Percentiles rank a stretch among this genome's conserved stretches.
phyloP scores from a whole-genome alignment of 2,329 filamentous ascomycete species.

The Delphinella strobiligena region DNA sequence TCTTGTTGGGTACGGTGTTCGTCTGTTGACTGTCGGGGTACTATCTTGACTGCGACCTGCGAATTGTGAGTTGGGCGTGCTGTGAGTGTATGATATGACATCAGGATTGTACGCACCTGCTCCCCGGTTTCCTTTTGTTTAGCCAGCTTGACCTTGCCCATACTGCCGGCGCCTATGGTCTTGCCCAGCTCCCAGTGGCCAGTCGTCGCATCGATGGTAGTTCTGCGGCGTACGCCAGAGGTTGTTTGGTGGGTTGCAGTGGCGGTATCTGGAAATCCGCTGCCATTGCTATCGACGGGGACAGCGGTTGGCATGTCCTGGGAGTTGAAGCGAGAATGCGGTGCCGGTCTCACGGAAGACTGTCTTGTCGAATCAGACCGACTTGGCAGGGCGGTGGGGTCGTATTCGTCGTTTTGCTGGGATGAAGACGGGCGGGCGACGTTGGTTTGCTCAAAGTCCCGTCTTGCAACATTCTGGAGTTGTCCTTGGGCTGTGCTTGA shows the following conservation, averaged over 20 bases:
- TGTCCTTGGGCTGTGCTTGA: conserved; percentile 22
- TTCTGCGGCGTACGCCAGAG: conserved; percentile 41
- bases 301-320: conserved; percentile 23
- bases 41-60: conserved; percentile 93
- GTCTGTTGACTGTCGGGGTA: conserved; percentile 79
- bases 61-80: conserved; percentile 3
- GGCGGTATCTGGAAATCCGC: conserved; percentile 12
- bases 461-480: conserved; percentile 44
- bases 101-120: conserved; percentile 49
- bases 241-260: conserved; percentile 7
- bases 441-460: conserved; percentile 64
- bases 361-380: conserved; percentile 45
- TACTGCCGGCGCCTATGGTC: conserved; percentile 93
- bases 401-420: conserved; percentile 47
- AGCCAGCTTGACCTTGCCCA: conserved; percentile 97
- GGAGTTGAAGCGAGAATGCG: conserved; percentile 33
- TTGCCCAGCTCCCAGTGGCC: conserved; percentile 94
- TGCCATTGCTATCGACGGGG: conserved; percentile 16
- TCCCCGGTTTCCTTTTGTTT: conserved; percentile 82
- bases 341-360: conserved; percentile 14
- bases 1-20: conserved; percentile 63
- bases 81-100: background rate
- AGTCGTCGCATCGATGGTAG: conserved; percentile 78
- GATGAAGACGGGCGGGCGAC: conserved; percentile 41
- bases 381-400: conserved; percentile 18